phyloP scores from a whole-genome alignment of 164 flowering plant species.

The Magnolia officinalis region DNA sequence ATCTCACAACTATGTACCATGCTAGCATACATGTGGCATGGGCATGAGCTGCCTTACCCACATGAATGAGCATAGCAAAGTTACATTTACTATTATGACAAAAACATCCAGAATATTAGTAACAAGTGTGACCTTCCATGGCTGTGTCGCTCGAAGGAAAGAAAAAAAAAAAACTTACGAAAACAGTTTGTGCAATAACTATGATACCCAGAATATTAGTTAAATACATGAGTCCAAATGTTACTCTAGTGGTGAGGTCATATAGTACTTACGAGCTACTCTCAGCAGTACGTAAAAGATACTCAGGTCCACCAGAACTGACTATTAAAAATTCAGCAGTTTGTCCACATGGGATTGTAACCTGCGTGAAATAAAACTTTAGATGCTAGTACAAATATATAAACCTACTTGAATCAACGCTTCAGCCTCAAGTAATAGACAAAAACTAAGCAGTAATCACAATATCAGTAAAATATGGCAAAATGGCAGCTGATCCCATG shows the following conservation, averaged over 20 bases:
- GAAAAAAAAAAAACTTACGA: too few species aligned
- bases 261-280: constrained; percentile 44
- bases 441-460: neutral
- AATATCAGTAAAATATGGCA: neutral
- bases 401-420: neutral
- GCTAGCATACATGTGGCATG: too few species aligned
- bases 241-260: neutral
- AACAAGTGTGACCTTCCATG: too few species aligned
- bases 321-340: constrained; percentile 45
- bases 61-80: too few species aligned
- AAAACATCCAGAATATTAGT: too few species aligned
- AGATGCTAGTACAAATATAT: neutral
- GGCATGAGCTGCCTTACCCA: too few species aligned
- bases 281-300: constrained; percentile 44
- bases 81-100: too few species aligned
- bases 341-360: constrained; percentile 56
- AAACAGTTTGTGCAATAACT: neutral
- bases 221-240: neutral
- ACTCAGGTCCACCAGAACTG: constrained; percentile 39
- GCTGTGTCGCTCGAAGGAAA: too few species aligned
- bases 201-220: neutral
- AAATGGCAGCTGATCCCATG: neutral
- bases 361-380: constrained; percentile 34
- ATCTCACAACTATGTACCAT: too few species aligned
- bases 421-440: neutral